phyloP scores from a whole-genome alignment of 129 eudicot species.

The Flaveria linearis region DNA sequence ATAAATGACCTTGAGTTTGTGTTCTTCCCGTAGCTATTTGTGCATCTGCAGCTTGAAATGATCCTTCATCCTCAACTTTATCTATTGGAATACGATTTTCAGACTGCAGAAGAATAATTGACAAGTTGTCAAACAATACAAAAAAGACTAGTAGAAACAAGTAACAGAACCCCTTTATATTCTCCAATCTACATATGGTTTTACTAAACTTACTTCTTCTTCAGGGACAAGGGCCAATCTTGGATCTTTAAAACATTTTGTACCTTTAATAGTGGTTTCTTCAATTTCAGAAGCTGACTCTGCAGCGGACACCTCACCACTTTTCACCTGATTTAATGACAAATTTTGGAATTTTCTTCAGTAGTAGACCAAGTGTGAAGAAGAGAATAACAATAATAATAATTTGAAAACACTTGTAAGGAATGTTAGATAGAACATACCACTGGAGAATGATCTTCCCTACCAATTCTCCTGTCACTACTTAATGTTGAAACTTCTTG shows the following conservation, averaged over 20 bases:
- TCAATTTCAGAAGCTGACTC: conserved; percentile 66
- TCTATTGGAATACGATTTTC: conserved; percentile 30
- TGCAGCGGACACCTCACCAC: conserved; percentile 41
- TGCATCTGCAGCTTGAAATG: conserved; percentile 11
- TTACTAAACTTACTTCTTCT: conserved; percentile 48
- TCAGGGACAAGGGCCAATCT: conserved; percentile 46
- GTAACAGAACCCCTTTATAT: neutral
- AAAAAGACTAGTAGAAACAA: neutral
- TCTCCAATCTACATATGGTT: neutral
- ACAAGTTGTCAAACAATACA: neutral
- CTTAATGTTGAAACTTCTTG: conserved; percentile 30
- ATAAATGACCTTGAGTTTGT: neutral
- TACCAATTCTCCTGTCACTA: conserved; percentile 36
- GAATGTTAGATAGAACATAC: conserved; percentile 25
- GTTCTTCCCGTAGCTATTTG: neutral
- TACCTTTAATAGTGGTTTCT: conserved; percentile 48
- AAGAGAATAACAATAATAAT: neutral
- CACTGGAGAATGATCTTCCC: conserved; percentile 25
- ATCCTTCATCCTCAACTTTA: conserved; percentile 35
- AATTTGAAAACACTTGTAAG: neutral
- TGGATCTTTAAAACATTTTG: conserved; percentile 41
- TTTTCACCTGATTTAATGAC: conserved; percentile 35
- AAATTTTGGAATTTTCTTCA: neutral
- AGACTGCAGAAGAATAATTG: neutral
- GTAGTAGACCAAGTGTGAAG: neutral